Conservation (phyloP, 345 rosid species). For the Linum usitatissimum region DNA sequence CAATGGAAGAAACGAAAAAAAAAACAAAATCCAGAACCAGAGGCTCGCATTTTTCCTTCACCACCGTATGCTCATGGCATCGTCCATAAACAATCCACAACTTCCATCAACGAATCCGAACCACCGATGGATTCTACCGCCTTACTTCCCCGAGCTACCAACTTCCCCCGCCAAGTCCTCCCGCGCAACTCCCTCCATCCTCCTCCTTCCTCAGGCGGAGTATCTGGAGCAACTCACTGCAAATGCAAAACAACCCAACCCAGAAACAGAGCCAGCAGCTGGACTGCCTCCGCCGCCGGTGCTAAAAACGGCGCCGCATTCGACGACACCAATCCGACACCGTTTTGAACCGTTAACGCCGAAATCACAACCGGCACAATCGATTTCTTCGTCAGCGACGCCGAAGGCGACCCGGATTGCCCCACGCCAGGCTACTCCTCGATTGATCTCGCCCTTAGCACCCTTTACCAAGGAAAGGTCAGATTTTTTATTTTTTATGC, state of each 20-base stretch:
- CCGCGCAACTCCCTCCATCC: not conserved
- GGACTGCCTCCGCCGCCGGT: conserved; percentile 13
- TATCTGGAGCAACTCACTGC: not conserved
- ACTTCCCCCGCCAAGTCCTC: conserved; percentile 1
- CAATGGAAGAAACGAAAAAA: no score
- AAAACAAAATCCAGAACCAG: conserved; percentile 21
- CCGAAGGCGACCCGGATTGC: conserved; percentile 87
- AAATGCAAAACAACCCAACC: not conserved
- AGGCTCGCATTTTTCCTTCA: conserved; percentile 22
- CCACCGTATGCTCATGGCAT: not conserved
- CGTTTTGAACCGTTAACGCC: conserved; percentile 39
- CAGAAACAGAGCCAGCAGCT: not conserved
- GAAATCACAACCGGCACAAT: conserved; percentile 52
- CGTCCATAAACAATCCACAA: not conserved
- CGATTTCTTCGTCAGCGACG: conserved; percentile 83
- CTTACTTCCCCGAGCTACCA: not conserved
- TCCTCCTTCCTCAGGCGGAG: not conserved
- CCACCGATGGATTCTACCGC: conserved; percentile 16
- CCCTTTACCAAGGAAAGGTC: conserved; percentile 67
- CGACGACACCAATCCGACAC: conserved; percentile 28
- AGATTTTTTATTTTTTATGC: not conserved
- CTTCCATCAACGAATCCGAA: not conserved
- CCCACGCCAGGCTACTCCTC: conserved; percentile 68
- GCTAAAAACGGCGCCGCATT: conserved; percentile 30
- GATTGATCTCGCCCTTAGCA: conserved; percentile 45